Conservation (phyloP, 805 yeast genomes). For the Starmera caribaea region DNA sequence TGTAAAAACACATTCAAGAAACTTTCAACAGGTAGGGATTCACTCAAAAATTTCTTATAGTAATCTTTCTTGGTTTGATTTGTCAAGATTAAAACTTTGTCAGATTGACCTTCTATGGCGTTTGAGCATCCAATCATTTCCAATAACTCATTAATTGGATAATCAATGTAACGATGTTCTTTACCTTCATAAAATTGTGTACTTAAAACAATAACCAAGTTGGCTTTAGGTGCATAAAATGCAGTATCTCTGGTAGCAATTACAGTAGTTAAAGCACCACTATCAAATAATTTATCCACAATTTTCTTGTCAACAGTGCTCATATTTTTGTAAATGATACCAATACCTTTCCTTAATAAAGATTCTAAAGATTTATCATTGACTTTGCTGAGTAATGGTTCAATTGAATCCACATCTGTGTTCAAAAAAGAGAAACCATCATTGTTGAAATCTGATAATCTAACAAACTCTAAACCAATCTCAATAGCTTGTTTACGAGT, state of each 20-base stretch:
- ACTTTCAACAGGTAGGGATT: conserved; percentile 82
- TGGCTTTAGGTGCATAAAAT: conserved; percentile 38
- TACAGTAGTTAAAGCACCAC: conserved; percentile 45
- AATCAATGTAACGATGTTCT: conserved; percentile 63
- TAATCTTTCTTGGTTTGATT: conserved; percentile 44
- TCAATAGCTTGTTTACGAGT: conserved; percentile 44
- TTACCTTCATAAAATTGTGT: conserved; percentile 65
- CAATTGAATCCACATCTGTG: conserved; percentile 28
- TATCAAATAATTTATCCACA: conserved; percentile 41
- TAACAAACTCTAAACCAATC: conserved; percentile 35
- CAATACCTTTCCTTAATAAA: conserved; percentile 52
- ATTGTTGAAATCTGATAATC: conserved; percentile 19
- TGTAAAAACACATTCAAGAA: conserved; percentile 44
- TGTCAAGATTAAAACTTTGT: conserved; percentile 48
- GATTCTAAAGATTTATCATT: conserved; percentile 35
- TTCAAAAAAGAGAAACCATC: conserved; percentile 31
- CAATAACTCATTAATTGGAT: conserved; percentile 49
- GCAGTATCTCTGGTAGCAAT: conserved; percentile 54
- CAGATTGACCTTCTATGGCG: conserved; percentile 20
- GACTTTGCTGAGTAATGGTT: conserved; percentile 32
- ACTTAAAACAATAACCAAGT: conserved; percentile 53
- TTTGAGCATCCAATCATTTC: conserved; percentile 53
- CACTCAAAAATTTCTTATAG: conserved; percentile 60
- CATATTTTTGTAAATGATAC: conserved; percentile 54
- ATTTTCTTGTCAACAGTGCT: conserved; percentile 37